Evolutionary conservation across 2,329 filamentous ascomycete species (phyloP).

Genomic region (Aspergillus intermedius): DNA sequence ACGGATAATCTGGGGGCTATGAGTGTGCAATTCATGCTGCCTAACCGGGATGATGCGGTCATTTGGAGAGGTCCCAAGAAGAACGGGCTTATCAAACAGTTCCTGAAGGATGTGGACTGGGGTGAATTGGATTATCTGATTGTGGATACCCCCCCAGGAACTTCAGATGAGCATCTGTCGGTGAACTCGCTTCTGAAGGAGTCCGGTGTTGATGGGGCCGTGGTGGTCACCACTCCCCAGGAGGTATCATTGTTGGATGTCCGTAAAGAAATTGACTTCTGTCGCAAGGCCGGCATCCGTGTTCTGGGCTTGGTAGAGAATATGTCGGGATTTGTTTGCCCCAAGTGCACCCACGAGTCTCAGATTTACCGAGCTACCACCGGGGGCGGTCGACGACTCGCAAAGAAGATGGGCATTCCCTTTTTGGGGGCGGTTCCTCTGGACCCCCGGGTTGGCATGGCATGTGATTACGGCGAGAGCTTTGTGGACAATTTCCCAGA

Average conservation of each 20-base stretch:
- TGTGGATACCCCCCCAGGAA: constrained; percentile 92
- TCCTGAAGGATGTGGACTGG: constrained; percentile 97
- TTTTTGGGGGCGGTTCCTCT: constrained; percentile 87
- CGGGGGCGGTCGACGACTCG: constrained; percentile 73
- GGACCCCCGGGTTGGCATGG: constrained; percentile 90
- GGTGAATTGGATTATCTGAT: constrained; percentile 88
- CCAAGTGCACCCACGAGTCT: constrained; percentile 71
- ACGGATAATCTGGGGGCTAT: constrained; percentile 90
- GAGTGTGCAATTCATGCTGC: constrained; percentile 98
- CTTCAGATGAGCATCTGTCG: constrained; percentile 88
- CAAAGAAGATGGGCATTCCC: constrained; percentile 77
- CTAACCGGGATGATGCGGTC: constrained; percentile 84
- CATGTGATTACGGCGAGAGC: constrained; percentile 94
- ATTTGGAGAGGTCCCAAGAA: constrained; percentile 99
- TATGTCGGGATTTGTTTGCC: constrained; percentile 96
- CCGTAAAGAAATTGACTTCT: constrained; percentile 96
- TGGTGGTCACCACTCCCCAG: constrained; percentile 90
- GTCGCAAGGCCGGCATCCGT: constrained; percentile 82
- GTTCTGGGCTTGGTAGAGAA: constrained; percentile 92
- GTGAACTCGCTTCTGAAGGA: constrained; percentile 90
- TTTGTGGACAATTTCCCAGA: constrained; percentile 93
- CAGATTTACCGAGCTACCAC: constrained; percentile 91
- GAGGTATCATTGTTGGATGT: constrained; percentile 90
- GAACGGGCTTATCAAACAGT: constrained; percentile 96
- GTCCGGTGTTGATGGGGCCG: constrained; percentile 85